Evolutionary conservation across 2,329 filamentous ascomycete species (phyloP).

Genomic region (Plenodomus lindquistii): DNA sequence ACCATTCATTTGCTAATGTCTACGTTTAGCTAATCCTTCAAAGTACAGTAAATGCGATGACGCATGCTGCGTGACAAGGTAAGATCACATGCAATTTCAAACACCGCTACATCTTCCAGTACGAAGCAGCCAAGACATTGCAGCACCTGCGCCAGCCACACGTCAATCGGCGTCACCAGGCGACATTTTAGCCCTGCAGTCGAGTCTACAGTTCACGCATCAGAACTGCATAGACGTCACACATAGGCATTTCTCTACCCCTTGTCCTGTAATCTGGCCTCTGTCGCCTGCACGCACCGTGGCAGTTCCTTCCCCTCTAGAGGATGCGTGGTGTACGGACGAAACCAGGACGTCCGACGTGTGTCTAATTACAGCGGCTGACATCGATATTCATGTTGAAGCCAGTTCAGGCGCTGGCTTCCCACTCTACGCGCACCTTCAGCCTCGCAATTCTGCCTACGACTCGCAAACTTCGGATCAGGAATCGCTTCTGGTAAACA

Average conservation of each 20-base stretch:
- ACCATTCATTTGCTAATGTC: not conserved
- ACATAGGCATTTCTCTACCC: constrained; percentile 7
- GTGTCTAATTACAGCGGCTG: constrained; percentile 21
- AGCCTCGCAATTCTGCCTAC: constrained; percentile 13
- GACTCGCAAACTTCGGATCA: constrained; percentile 10
- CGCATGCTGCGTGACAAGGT: not conserved
- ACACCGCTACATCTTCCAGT: not conserved
- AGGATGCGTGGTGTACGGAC: constrained; percentile 42
- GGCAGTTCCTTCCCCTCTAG: constrained; percentile 35
- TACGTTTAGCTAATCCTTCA: not conserved
- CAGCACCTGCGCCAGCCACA: constrained; percentile 10
- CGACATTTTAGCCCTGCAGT: constrained; percentile 15
- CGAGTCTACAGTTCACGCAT: constrained; percentile 24
- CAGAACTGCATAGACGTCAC: constrained; percentile 17
- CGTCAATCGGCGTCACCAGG: constrained; percentile 22
- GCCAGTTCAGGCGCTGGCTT: constrained; percentile 19
- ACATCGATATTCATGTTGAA: constrained; percentile 32
- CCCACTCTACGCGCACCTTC: constrained; percentile 18
- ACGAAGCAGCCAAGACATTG: constrained; percentile 23
- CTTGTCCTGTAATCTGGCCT: constrained; percentile 12
- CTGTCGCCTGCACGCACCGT: constrained; percentile 34
- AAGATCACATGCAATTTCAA: not conserved
- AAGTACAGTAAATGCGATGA: not conserved
- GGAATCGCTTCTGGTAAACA: constrained; percentile 24
- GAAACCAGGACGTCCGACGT: constrained; percentile 30